phyloP scores from a whole-genome alignment of 2,329 filamentous ascomycete species.

The Microdochium bolleyi region DNA sequence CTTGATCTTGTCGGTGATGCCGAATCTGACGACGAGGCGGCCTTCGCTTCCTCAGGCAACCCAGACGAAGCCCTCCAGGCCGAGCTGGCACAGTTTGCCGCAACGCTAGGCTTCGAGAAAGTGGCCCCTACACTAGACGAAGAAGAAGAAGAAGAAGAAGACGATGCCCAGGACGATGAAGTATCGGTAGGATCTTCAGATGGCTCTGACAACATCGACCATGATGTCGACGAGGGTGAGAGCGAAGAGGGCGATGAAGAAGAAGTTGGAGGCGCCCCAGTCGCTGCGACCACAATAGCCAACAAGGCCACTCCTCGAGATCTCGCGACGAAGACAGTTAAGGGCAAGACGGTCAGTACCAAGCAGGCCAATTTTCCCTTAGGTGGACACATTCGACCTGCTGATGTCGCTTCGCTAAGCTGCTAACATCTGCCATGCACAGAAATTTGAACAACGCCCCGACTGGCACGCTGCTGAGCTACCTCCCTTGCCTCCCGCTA shows the following conservation, averaged over 20 bases:
- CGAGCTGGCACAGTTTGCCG: conserved; percentile 44
- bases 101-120: conserved; percentile 39
- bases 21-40: conserved; percentile 40
- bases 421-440: conserved; percentile 3
- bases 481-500: conserved; percentile 31
- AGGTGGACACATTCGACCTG: neutral
- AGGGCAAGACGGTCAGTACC: conserved; percentile 1
- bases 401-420: neutral
- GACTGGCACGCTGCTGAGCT: conserved; percentile 46
- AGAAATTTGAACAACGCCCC: conserved; percentile 50
- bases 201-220: conserved; percentile 28
- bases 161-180: conserved; percentile 17
- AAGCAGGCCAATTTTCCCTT: neutral
- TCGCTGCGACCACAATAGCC: neutral
- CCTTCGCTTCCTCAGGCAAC: conserved; percentile 20
- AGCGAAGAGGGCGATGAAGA: conserved; percentile 21
- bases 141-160: conserved; percentile 27
- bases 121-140: conserved; percentile 28
- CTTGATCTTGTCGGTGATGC: conserved; percentile 51
- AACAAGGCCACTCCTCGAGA: neutral
- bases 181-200: no score
- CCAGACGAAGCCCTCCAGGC: conserved; percentile 38
- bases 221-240: conserved; percentile 19
- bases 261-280: conserved; percentile 9
- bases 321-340: neutral